Base-by-base conservation (phyloP, 441 rosid species). In the Pelargonium hybrid region DNA sequence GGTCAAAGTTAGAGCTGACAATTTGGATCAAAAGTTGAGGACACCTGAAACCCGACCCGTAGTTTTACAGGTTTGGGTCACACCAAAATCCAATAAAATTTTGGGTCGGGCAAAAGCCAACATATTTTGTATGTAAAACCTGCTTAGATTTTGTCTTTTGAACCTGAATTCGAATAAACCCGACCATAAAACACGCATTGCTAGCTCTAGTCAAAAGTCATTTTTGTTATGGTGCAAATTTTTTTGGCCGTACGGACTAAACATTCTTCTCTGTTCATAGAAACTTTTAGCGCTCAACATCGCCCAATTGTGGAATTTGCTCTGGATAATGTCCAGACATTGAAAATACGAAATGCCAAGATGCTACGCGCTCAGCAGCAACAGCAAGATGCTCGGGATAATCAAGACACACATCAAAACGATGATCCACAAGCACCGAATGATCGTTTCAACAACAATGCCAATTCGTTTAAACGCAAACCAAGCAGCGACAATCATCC, bases 251-350 rank as follows among this genome's bases (percentile, higher is more conserved):
- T 67, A 43, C 68, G 72, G 4, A 67, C 68, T 3, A 50, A 59
- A 39, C 61, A 15, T 78, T 64, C 50, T 11, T 25, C 69, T 59
- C 56, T 74, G 41, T 57, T 73, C 74, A 79, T 70, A 91, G 97
- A 86, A 80, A 88, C 96, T 57, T 93, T 91, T 82, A 88, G 91
- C 34, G 83, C 86, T 26, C 91, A 86, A 68, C 85, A 85, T 74
- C 91, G 96, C 26, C 97, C 93, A 1, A 84, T 91, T 65, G 87
- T 90, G 75, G 97, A 86, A 80, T 93, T 93, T 62, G 92, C 93
- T 69, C 80, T 93, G 23, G 90, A 90, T 74, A 84, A 91, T 83
- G 87, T 90, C 71, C 88, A 85, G 75, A 87, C 82, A 61, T 68
- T 91, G 87, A 90, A 84, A 87, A 75, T 84, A 41, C 85, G 90